phyloP scores from a whole-genome alignment of 163 green algal species.

The Chlamydomonas reinhardtii region DNA sequence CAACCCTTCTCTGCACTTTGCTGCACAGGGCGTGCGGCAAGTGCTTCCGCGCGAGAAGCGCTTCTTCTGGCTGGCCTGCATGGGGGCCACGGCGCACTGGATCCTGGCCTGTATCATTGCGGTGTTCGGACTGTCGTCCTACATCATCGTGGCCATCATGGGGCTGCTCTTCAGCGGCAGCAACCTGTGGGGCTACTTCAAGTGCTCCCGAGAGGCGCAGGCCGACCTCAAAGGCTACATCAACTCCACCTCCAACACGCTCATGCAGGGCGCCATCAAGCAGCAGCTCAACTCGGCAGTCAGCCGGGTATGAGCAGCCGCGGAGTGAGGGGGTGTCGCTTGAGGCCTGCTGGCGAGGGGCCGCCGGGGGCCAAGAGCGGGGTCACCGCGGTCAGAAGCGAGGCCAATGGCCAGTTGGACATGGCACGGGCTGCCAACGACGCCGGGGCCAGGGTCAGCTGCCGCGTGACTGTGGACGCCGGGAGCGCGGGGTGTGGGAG shows the following conservation, averaged over 20 bases:
- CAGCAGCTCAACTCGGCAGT: constrained; percentile 33
- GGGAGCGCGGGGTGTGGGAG: no score
- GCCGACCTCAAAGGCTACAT: constrained; percentile 76
- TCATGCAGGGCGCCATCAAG: constrained; percentile 55
- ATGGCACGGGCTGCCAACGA: no score
- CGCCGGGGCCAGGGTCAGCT: no score
- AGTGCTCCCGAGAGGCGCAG: constrained; percentile 81
- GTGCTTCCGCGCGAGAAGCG: constrained; percentile 82
- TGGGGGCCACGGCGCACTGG: constrained; percentile 75
- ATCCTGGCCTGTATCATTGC: constrained; percentile 57
- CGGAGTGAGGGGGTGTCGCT: neutral
- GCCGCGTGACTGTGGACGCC: no score
- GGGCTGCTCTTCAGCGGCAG: constrained; percentile 82
- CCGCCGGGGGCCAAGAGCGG: no score
- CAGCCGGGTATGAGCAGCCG: constrained; percentile 26
- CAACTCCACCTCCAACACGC: constrained; percentile 62
- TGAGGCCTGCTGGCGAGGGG: no score
- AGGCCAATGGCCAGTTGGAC: no score
- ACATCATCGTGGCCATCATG: constrained; percentile 79
- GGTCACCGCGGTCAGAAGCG: no score
- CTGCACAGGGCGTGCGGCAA: constrained; percentile 72
- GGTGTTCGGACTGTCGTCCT: constrained; percentile 81
- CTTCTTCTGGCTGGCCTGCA: constrained; percentile 86
- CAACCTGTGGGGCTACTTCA: constrained; percentile 93
- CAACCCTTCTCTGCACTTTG: neutral